These are phyloP conservation scores for Sporopachydermia lactativora DNA, from an alignment of 805 yeast genomes.

Conservation along the genomic window DNA sequence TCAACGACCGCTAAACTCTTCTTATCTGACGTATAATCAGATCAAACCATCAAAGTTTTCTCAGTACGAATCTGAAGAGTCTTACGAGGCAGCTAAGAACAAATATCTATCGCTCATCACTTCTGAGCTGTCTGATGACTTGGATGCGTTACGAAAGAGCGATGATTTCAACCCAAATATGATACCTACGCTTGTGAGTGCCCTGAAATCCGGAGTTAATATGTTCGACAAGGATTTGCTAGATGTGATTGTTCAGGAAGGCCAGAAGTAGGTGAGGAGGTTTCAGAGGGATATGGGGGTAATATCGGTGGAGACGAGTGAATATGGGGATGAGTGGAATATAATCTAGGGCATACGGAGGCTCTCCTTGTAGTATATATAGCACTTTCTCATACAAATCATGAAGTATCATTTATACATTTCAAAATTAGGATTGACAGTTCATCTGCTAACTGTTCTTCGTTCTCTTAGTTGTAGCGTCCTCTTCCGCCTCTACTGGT, in stretches of 20 bases:
- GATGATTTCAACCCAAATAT: conserved; percentile 25
- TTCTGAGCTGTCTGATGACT: conserved; percentile 31
- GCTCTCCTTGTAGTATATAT: too few relatives aligned
- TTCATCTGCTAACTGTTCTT: too few relatives aligned
- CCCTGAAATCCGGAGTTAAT: conserved; percentile 23
- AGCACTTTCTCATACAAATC: too few relatives aligned
- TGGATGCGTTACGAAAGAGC: conserved; percentile 26
- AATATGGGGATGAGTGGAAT: too few relatives aligned
- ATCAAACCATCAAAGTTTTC: not conserved
- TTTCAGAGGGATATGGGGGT: too few relatives aligned
- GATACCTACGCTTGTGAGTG: conserved; percentile 19
- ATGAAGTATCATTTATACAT: too few relatives aligned
- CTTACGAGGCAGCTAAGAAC: conserved; percentile 11
- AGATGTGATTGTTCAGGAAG: conserved; percentile 2
- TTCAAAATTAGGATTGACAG: too few relatives aligned
- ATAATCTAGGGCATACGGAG: too few relatives aligned
- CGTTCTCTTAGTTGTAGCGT: too few relatives aligned
- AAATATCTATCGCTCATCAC: conserved; percentile 31
- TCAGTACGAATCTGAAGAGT: not conserved
- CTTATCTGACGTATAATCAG: not conserved
- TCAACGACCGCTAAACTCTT: conserved; percentile 26
- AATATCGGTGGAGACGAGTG: too few relatives aligned
- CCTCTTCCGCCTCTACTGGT: not conserved
- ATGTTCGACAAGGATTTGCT: conserved; percentile 20
- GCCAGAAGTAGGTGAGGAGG: too few relatives aligned